Conservation (phyloP, 1,284 basidiomycete genomes). For the Tylopilus sp. region DNA sequence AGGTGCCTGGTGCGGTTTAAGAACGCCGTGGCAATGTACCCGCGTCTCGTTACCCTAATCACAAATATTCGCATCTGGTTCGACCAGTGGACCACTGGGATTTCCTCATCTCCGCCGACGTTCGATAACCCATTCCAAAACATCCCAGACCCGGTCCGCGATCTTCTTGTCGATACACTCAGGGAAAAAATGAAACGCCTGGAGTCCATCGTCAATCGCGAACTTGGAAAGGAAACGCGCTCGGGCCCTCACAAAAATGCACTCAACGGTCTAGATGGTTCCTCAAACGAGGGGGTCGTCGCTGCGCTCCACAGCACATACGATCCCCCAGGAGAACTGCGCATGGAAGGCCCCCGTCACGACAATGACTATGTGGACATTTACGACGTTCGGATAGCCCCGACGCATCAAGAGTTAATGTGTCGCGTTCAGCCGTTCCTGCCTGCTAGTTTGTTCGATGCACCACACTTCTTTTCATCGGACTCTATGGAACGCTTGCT, state of each 20-base stretch:
- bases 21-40: constrained; percentile 46
- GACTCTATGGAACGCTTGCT: constrained; percentile 59
- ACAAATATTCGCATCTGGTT: constrained; percentile 44
- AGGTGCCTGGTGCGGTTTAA: constrained; percentile 64
- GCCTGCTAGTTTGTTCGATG: constrained; percentile 53
- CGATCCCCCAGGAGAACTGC: constrained; percentile 52
- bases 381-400: constrained; percentile 54
- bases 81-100: constrained; percentile 42
- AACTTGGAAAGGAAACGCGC: constrained; percentile 29
- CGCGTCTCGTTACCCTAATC: constrained; percentile 42
- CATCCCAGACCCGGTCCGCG: constrained; percentile 26
- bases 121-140: constrained; percentile 36
- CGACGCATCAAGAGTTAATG: constrained; percentile 59
- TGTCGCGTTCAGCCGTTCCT: constrained; percentile 47
- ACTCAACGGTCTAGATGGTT: neutral
- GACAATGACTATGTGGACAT: constrained; percentile 63
- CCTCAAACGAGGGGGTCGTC: constrained; percentile 33
- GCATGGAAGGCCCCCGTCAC: constrained; percentile 52
- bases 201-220: constrained; percentile 40
- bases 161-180: constrained; percentile 39
- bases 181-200: constrained; percentile 42
- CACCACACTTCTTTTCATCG: constrained; percentile 55
- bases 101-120: constrained; percentile 35
- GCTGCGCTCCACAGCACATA: constrained; percentile 42
- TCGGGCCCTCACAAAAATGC: constrained; percentile 13